Conservation (phyloP, 2,329 filamentous ascomycete species). For the Waltergamsia citrina region DNA sequence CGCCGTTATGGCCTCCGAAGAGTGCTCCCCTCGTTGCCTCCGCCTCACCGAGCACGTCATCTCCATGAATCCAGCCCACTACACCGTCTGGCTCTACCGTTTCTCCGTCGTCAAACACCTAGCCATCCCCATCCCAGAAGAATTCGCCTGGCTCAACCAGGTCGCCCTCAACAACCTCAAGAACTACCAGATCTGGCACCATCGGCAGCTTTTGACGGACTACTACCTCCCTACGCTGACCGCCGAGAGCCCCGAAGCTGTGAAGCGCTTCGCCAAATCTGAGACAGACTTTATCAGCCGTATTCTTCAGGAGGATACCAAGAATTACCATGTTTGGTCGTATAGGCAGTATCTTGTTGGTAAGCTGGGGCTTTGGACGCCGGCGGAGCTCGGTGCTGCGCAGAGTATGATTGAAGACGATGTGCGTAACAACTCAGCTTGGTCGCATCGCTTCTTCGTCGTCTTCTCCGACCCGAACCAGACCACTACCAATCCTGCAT, state of each 20-base stretch:
- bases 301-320: slow-evolving; percentile 80
- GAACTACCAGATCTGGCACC: slow-evolving; percentile 97
- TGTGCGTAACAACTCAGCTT: slow-evolving; percentile 92
- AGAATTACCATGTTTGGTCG: slow-evolving; percentile 98
- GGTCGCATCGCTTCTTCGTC: slow-evolving; percentile 96
- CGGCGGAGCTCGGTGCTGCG: slow-evolving; percentile 61
- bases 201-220: slow-evolving; percentile 57
- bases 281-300: slow-evolving; percentile 68
- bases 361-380: slow-evolving; percentile 60
- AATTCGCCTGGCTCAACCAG: slow-evolving; percentile 79
- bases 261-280: slow-evolving; percentile 47
- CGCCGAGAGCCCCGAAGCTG: slow-evolving; percentile 38
- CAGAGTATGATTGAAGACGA: slow-evolving; percentile 68
- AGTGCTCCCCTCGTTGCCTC: slow-evolving; percentile 70
- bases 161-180: slow-evolving; percentile 80
- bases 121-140: slow-evolving; percentile 53
- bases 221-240: slow-evolving; percentile 50
- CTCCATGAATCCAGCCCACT: slow-evolving; percentile 88
- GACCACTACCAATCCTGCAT: slow-evolving; percentile 37
- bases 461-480: slow-evolving; percentile 58
- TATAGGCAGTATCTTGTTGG: slow-evolving; percentile 69
- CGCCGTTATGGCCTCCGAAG: slow-evolving; percentile 83
- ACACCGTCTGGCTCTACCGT: slow-evolving; percentile 97
- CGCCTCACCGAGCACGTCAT: slow-evolving; percentile 85
- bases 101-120: slow-evolving; percentile 67